Conservation (phyloP, 805 yeast genomes). For the Candida koratica region DNA sequence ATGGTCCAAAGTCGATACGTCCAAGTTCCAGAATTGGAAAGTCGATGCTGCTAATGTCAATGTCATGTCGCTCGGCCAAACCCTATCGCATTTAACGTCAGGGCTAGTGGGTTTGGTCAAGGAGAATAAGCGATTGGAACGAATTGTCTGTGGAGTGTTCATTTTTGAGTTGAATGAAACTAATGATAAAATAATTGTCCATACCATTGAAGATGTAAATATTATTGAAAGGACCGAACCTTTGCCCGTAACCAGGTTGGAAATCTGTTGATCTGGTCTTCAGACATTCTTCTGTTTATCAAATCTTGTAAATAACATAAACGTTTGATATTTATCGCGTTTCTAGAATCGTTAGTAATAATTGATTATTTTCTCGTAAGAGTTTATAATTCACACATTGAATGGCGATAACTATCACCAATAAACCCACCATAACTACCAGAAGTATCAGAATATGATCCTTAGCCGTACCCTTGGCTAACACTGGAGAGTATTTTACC, state of each 20-base stretch:
- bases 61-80: constrained; percentile 14
- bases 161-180: constrained; percentile 58
- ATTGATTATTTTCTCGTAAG: constrained; percentile 21
- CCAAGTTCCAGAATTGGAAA: constrained; percentile 9
- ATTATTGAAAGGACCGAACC: constrained; percentile 43
- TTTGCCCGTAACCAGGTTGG: constrained; percentile 24
- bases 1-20: constrained; percentile 37
- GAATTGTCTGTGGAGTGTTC: constrained; percentile 53
- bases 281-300: too few relatives aligned
- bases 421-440: constrained; percentile 7
- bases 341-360: constrained; percentile 14
- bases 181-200: constrained; percentile 55
- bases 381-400: constrained; percentile 19
- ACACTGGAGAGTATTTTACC: too few relatives aligned
- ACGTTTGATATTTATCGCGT: too few relatives aligned
- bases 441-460: neutral
- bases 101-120: constrained; percentile 33
- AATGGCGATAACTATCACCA: constrained; percentile 19
- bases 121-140: constrained; percentile 28
- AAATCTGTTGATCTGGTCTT: too few relatives aligned
- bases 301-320: constrained; percentile 1
- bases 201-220: constrained; percentile 65
- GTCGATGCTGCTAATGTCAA: constrained; percentile 2
- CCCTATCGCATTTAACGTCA: constrained; percentile 27
- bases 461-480: too few relatives aligned